These are phyloP conservation scores for Auricularia cornea DNA, from an alignment of 768 basidiomycete species.

Conservation along the genomic window DNA sequence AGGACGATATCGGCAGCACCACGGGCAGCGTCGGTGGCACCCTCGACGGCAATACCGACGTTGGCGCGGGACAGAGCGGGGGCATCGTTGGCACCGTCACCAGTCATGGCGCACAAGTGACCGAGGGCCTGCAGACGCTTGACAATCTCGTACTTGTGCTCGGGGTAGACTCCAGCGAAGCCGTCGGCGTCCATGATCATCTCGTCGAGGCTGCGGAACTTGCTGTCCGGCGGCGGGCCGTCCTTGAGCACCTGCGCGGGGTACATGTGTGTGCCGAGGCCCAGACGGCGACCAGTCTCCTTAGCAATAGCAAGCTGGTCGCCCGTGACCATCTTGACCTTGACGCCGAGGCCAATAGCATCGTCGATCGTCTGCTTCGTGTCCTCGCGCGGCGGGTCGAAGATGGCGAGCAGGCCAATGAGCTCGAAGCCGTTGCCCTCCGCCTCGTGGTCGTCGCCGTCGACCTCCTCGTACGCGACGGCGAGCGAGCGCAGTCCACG, in stretches of 20 bases:
- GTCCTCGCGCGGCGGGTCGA: constrained; percentile 94
- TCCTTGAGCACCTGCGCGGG: constrained; percentile 98
- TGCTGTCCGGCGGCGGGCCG: constrained; percentile 80
- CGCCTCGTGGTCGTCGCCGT: constrained; percentile 70
- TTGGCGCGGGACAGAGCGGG: constrained; percentile 97
- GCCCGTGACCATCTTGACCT: constrained; percentile 99
- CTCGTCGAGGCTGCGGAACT: constrained; percentile 79
- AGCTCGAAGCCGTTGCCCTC: constrained; percentile 97
- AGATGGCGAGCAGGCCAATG: constrained; percentile 94
- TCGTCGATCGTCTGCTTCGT: constrained; percentile 99
- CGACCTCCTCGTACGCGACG: constrained; percentile 89
- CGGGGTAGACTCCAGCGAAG: constrained; percentile 98
- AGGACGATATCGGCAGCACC: constrained; percentile 98
- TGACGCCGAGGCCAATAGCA: constrained; percentile 89
- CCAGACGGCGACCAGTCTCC: constrained; percentile 97
- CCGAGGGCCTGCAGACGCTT: constrained; percentile 95
- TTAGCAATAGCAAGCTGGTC: constrained; percentile 99
- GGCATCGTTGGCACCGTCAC: constrained; percentile 98
- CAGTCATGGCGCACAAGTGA: constrained; percentile 97
- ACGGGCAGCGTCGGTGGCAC: constrained; percentile 97
- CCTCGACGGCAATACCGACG: constrained; percentile 98
- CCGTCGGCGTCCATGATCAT: constrained; percentile 99
- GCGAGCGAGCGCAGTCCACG: constrained; percentile 98
- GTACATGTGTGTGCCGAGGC: constrained; percentile 99
- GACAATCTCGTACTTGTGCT: constrained; percentile 99